Evolutionary conservation across 257 asterid species (phyloP), one percentile per base, ranked within the genome.

Genomic region (Solanum pimpinellifolium): DNA sequence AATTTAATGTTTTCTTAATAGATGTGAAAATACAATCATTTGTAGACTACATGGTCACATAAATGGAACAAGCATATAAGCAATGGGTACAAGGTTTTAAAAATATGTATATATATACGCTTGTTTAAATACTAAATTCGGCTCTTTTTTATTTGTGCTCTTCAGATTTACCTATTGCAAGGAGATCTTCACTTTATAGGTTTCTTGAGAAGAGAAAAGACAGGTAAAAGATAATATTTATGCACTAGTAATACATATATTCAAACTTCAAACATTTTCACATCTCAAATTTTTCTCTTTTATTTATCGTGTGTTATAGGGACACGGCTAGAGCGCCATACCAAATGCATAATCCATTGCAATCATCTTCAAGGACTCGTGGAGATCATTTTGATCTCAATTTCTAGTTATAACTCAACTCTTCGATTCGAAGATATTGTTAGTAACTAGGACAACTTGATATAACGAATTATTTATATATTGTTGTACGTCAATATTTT

Each of bases 171-270:
- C 88, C 90, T 68, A 88, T 88, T 81, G 90, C 88, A 41, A 88
- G 90, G 72, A 80, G 88, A 84, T 86, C 96, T 13, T 92, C 95
- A 6, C 92, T 93, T 74, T 91, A 93, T 73, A 90, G 96, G 85
- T 93, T 92, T 77, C 93, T 93, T 52, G 94, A 70, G 86, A 93
- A 92, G 94, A 92, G 94, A 82, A 93, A 91, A 91, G 96, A 93
- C 15, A 85, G 87, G 90, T 70, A 74, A 18, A 35, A 25, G 15
- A 65, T 49, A 80, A 11, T 41, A 33, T 33, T 72, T 41, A 2
- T 76, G 15, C 37, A 44, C 0, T 9, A 44, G 5, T 25, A 25
- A 11, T 47, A 25, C 21, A 78, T 47, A n/a, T 25, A 3, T 0
- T 27, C 10, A 78, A 11, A 0, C 49, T 25, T 44, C 9, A 7